Evolutionary conservation across 805 yeast genomes (phyloP).

Genomic region (Saccharomyces cerevisiae): DNA sequence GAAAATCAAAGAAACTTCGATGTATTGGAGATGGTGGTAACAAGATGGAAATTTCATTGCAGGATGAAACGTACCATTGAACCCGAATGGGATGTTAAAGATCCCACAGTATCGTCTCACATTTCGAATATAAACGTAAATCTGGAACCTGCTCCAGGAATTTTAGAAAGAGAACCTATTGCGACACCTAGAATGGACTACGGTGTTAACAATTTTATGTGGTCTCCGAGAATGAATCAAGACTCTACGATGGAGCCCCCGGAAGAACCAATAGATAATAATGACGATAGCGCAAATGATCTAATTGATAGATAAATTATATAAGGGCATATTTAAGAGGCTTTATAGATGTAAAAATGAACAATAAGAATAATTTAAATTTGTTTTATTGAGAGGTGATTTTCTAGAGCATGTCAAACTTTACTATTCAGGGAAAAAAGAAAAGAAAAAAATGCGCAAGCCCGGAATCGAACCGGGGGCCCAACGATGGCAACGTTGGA

Average conservation of each 20-base stretch:
- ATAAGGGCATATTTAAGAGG: background rate
- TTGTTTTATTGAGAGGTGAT: background rate
- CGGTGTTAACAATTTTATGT: conserved; percentile 22
- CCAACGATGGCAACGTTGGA: conserved; percentile 24
- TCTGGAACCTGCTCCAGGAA: background rate
- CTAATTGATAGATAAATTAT: background rate
- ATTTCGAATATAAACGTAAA: background rate
- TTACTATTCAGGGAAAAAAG: no score
- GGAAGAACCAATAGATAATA: background rate
- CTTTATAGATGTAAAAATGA: background rate
- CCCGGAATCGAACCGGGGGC: conserved; percentile 26
- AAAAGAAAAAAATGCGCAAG: conserved; percentile 13
- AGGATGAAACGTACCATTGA: conserved; percentile 2
- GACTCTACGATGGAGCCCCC: background rate
- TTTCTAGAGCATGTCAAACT: no score
- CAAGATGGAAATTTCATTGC: conserved; percentile 30
- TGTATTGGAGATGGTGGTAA: conserved; percentile 30
- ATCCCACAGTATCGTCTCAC: background rate
- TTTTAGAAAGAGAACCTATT: background rate
- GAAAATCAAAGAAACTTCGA: conserved; percentile 28
- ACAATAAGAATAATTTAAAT: background rate
- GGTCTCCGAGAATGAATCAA: conserved; percentile 21
- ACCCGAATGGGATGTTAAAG: background rate
- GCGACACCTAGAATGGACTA: conserved; percentile 22
- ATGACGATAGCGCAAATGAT: background rate